Evolutionary conservation across 306 rosid genomes (phyloP).

Genomic region (apple (Malus domestica)): DNA sequence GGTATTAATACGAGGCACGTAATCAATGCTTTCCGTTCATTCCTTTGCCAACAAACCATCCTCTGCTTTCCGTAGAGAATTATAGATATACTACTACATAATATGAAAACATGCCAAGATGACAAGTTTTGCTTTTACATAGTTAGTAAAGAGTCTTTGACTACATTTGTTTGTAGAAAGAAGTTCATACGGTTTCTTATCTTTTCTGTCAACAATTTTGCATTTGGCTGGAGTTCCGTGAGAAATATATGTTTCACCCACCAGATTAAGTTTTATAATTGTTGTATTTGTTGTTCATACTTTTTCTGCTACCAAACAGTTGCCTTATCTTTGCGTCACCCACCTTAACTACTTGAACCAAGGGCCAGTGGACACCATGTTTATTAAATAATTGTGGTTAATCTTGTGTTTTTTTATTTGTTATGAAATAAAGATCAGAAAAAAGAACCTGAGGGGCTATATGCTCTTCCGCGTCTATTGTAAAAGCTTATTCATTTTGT

Average conservation of each 20-base stretch:
- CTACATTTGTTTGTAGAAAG: too few relatives aligned
- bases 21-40: not conserved
- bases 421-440: not conserved
- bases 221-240: too few relatives aligned
- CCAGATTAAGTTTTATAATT: too few relatives aligned
- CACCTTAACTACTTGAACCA: not conserved
- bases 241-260: too few relatives aligned
- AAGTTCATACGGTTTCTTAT: too few relatives aligned
- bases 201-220: too few relatives aligned
- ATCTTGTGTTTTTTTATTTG: not conserved
- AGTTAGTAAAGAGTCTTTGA: too few relatives aligned
- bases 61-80: not conserved
- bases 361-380: not conserved
- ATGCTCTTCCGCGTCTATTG: not conserved
- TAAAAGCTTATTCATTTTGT: not conserved
- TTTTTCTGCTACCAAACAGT: not conserved
- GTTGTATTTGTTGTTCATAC: not conserved
- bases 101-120: not conserved
- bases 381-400: not conserved
- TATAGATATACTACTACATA: not conserved
- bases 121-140: not conserved
- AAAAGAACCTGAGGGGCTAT: not conserved
- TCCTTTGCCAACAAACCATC: not conserved
- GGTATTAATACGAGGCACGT: too few relatives aligned
- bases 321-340: not conserved